phyloP scores from a whole-genome alignment of 176 grass and related monocot genomes.

The Olyra latifolia region DNA sequence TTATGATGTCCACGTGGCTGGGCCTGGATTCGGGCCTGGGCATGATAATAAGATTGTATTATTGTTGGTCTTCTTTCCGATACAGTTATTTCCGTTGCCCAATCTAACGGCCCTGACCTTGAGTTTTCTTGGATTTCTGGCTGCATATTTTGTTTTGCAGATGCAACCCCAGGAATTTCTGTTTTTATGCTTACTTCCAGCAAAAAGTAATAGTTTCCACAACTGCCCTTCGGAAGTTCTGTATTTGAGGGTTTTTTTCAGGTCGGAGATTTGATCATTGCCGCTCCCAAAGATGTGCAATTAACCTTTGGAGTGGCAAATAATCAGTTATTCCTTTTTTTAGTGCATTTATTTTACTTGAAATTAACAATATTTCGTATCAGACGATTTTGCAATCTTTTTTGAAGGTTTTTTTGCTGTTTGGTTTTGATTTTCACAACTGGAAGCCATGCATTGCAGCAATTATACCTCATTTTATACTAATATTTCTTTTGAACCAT shows the following conservation, averaged over 20 bases:
- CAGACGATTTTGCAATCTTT: conserved; percentile 2
- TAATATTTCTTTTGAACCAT: no score
- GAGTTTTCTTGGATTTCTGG: conserved; percentile 34
- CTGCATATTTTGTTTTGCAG: conserved; percentile 39
- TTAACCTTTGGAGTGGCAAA: no score
- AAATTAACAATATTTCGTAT: neutral
- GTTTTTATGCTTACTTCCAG: neutral
- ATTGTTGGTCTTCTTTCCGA: conserved; percentile 35
- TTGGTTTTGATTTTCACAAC: conserved; percentile 24
- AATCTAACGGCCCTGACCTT: conserved; percentile 24
- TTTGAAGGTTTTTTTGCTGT: conserved; percentile 25
- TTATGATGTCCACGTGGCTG: conserved; percentile 23
- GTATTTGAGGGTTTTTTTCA: neutral
- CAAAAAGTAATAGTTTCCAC: conserved; percentile 19
- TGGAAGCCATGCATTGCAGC: conserved; percentile 8
- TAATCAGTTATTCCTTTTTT: neutral
- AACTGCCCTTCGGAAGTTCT: conserved; percentile 31
- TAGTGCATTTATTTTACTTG: neutral
- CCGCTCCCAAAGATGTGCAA: no score
- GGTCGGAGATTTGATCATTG: no score
- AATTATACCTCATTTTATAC: conserved; percentile 1
- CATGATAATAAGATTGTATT: conserved; percentile 16
- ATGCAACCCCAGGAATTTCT: conserved; percentile 13
- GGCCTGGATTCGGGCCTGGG: conserved; percentile 23
- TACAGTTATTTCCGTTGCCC: conserved; percentile 29